A percentile compares a stretch with the other conserved stretches of the same genome.
Conservation (phyloP, 2,329 filamentous ascomycete genomes). For the Exophiala oligosperma region DNA sequence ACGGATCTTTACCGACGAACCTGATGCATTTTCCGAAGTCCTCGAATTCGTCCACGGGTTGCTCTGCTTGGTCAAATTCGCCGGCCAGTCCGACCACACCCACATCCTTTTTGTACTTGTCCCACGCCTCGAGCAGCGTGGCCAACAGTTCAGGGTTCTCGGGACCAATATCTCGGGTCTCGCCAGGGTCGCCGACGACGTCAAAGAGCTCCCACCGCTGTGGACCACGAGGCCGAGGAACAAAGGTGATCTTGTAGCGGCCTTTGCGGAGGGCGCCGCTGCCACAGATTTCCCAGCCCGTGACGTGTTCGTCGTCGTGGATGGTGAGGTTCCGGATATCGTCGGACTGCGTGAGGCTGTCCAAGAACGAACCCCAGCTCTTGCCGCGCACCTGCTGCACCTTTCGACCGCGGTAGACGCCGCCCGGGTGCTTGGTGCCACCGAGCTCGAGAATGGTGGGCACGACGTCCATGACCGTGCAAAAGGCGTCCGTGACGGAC, state of each 20-base stretch:
- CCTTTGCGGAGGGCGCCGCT: conserved; percentile 68
- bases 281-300: conserved; percentile 39
- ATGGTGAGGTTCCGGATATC: conserved; percentile 27
- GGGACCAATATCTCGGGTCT: conserved; percentile 68
- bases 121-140: conserved; percentile 55
- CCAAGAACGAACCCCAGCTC: conserved; percentile 34
- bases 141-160: conserved; percentile 45
- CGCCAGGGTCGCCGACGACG: conserved; percentile 70
- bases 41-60: too few relatives aligned
- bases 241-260: conserved; percentile 86
- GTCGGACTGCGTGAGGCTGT: neutral
- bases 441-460: conserved; percentile 47
- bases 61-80: too few relatives aligned
- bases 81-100: conserved; percentile 42
- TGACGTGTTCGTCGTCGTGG: conserved; percentile 31
- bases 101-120: conserved; percentile 59
- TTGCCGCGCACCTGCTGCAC: conserved; percentile 35
- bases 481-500: conserved; percentile 34
- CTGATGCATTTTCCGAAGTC: too few relatives aligned
- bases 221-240: conserved; percentile 61
- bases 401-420: conserved; percentile 31
- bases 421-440: conserved; percentile 39
- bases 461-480: conserved; percentile 53
- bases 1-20: too few relatives aligned
- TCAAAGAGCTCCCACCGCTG: conserved; percentile 71